Percentiles rank a stretch among this genome's conserved stretches.
Evolutionary conservation across 257 asterid species (phyloP).

Genomic region (Datura wrightii): DNA sequence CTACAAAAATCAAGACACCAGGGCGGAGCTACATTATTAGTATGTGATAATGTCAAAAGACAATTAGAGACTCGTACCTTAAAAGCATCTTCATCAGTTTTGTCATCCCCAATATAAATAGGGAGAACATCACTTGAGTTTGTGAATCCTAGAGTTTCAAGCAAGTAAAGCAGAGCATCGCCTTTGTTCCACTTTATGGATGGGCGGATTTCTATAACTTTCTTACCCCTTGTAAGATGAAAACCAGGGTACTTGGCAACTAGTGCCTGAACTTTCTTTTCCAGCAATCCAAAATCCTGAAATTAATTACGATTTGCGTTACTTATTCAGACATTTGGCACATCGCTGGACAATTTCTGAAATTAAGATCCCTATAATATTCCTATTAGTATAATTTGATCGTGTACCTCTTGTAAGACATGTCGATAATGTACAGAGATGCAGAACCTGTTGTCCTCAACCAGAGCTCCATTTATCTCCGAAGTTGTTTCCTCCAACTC

Average conservation of each 20-base stretch:
- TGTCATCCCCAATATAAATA: constrained; percentile 77
- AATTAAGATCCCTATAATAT: background rate
- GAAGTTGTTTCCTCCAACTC: constrained; percentile 53
- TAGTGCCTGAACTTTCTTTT: constrained; percentile 48
- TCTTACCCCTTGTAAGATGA: constrained; percentile 75
- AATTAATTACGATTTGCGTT: background rate
- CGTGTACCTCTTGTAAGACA: constrained; percentile 59
- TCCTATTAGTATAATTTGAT: background rate
- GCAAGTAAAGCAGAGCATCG: constrained; percentile 66
- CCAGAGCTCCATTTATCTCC: constrained; percentile 60
- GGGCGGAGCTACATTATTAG: background rate
- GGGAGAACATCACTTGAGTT: constrained; percentile 59
- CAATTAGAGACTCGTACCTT: constrained; percentile 47
- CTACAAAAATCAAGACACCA: background rate
- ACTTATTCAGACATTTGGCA: background rate
- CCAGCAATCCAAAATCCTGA: constrained; percentile 65
- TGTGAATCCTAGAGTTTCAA: constrained; percentile 62
- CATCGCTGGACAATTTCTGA: background rate
- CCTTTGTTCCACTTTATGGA: constrained; percentile 87
- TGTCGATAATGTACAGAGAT: constrained; percentile 86
- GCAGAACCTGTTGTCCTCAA: constrained; percentile 86
- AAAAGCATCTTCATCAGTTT: constrained; percentile 88
- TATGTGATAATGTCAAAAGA: no score
- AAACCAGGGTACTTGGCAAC: constrained; percentile 49
- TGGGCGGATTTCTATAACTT: constrained; percentile 85